Evolutionary conservation across 176 grass and related monocot species (phyloP).

Genomic region (Saccharum spontaneum): DNA sequence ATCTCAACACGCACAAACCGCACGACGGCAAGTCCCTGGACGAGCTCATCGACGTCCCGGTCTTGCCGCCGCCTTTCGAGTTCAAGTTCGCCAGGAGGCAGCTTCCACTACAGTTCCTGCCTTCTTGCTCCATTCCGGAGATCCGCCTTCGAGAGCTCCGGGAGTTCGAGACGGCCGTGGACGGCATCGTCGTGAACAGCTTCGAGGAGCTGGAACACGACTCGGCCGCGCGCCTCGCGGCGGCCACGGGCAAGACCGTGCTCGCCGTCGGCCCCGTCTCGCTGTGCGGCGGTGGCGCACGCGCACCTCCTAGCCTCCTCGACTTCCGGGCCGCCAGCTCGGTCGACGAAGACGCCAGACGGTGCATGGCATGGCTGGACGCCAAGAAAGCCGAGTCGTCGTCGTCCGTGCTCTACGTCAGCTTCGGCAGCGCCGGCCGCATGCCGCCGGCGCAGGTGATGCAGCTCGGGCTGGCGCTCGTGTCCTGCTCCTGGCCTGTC

Average conservation of each 20-base stretch:
- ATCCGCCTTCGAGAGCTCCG: not conserved
- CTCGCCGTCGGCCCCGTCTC: not conserved
- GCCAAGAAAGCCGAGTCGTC: slow-evolving; percentile 23
- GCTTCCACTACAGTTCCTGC: slow-evolving; percentile 41
- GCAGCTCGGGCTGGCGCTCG: slow-evolving; percentile 48
- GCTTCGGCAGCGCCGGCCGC: slow-evolving; percentile 52
- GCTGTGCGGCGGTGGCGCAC: not conserved
- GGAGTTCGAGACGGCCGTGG: not conserved
- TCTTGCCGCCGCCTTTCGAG: slow-evolving; percentile 33
- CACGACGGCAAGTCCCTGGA: not conserved
- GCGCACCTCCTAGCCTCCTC: slow-evolving; percentile 9
- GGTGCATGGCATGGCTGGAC: slow-evolving; percentile 57
- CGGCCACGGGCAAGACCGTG: not conserved
- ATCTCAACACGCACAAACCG: slow-evolving; percentile 31
- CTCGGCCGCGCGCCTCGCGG: not conserved
- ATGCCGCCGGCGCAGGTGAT: slow-evolving; percentile 42
- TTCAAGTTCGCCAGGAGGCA: slow-evolving; percentile 34
- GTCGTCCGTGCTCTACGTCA: slow-evolving; percentile 56
- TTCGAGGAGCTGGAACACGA: not conserved
- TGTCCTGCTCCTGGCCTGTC: slow-evolving; percentile 41
- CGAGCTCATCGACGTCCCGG: slow-evolving; percentile 41
- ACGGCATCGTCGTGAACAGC: not conserved
- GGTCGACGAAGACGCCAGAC: not conserved
- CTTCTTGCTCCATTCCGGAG: not conserved
- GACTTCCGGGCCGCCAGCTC: not conserved